Base-by-base conservation (phyloP, 2,329 filamentous ascomycete genomes). In the Cercospora sojina region DNA sequence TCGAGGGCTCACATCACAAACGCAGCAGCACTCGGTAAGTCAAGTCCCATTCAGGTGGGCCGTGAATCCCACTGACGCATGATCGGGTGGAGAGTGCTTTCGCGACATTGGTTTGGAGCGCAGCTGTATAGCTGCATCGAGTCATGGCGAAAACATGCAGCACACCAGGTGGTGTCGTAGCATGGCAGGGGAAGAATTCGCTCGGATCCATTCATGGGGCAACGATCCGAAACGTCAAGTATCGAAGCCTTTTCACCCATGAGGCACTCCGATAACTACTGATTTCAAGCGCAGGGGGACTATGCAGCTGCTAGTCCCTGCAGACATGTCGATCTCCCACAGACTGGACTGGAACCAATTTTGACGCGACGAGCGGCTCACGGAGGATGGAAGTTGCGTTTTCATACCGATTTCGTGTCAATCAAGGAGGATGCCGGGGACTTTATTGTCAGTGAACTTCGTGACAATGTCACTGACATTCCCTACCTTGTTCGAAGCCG, bases 1-100 rank as follows among this genome's bases (percentile, higher is more conserved):
- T 86, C 86, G 1, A 78, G 86, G 32, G 86, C 86, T 1, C 86
- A 88, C 71, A 86, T 88, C 62, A 87, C 84, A 35, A 88, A 87
- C 72, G 83, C 83, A 76, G 85, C 84, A 0, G 84, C 84, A 0
- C 62, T 70, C 61, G 70, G 69, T 32, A 35, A 35, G 32, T 35
- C 32, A 35, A 35, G 32, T 35, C 32, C 12, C 13, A 35, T 16
- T 35, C 32, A 16, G 32, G 12, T 35, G 13, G 13, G 32, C 16
- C 32, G 6, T 16, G 32, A 13, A 35, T 16, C 4, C 32, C 12
- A 12, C 32, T 35, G 13, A 35, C 32, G 32, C 32, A 35, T 35
- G 32, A 35, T 6, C 32, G 13, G 16, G 6, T 35, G 16, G 12
- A 38, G 87, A 83, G 74, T 81, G 80, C 70, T 74, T 83, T 9